These are phyloP conservation scores for Cladosporium velox DNA, from an alignment of 2,329 filamentous ascomycete species.

Conservation along the genomic window DNA sequence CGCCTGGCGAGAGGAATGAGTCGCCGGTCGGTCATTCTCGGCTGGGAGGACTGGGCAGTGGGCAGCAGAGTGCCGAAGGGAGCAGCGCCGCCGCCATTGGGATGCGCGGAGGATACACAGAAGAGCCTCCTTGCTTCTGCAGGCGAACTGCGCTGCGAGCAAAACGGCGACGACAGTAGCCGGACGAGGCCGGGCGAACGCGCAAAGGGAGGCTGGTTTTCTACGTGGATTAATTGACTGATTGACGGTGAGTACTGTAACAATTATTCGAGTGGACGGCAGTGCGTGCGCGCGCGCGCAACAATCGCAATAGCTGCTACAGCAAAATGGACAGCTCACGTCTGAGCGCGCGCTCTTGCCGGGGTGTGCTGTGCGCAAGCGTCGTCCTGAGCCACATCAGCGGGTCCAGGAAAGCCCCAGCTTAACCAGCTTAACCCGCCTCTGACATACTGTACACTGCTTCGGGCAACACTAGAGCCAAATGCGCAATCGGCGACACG, in stretches of 20 bases:
- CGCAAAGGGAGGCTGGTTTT: background rate
- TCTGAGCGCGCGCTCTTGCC: background rate
- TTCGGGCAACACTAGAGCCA: constrained; percentile 3
- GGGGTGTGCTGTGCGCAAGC: constrained; percentile 1
- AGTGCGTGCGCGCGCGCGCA: background rate
- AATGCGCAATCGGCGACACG: constrained; percentile 5
- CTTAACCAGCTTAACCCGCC: background rate
- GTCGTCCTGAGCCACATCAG: background rate
- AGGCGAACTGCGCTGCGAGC: constrained; percentile 16
- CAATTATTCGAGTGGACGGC: background rate
- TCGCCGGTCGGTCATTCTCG: constrained; percentile 20
- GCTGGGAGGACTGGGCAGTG: constrained; percentile 21
- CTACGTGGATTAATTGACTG: background rate
- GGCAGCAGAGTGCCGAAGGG: constrained; percentile 22
- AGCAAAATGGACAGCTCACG: constrained; percentile 3
- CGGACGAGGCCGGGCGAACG: background rate
- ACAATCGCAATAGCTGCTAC: background rate
- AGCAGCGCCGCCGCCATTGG: constrained; percentile 27
- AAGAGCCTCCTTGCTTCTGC: constrained; percentile 28
- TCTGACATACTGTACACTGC: background rate
- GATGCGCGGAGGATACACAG: constrained; percentile 28
- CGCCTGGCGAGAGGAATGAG: constrained; percentile 9
- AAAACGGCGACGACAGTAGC: background rate
- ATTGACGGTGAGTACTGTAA: background rate
- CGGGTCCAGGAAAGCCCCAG: background rate